These are phyloP conservation scores for Penicillium goetzii DNA, from an alignment of 495 filamentous ascomycete species.

Conservation along the genomic window DNA sequence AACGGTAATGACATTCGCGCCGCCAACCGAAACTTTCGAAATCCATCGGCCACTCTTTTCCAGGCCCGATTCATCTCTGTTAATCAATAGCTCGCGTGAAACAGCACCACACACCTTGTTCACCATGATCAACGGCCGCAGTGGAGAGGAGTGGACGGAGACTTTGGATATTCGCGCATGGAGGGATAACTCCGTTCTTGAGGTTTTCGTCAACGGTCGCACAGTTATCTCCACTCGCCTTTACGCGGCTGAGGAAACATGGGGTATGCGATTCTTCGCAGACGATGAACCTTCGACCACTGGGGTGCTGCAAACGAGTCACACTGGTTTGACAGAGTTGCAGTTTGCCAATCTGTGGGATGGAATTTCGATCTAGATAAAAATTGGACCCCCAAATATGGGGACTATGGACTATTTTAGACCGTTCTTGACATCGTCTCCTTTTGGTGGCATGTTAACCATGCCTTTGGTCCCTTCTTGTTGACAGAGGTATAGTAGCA, in stretches of 20 bases:
- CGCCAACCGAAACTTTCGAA: constrained; percentile 7
- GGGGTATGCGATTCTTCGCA: constrained; percentile 15
- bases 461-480: too few relatives aligned
- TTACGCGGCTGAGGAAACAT: constrained; percentile 17
- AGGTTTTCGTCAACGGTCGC: constrained; percentile 21
- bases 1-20: not conserved
- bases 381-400: not conserved
- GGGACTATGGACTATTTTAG: not conserved
- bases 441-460: too few relatives aligned
- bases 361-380: not conserved
- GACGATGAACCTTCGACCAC: not conserved
- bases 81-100: constrained; percentile 11
- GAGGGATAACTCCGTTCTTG: constrained; percentile 19
- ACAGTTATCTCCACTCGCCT: constrained; percentile 17
- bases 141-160: constrained; percentile 7
- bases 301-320: not conserved
- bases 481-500: too few relatives aligned
- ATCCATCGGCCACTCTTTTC: constrained; percentile 5
- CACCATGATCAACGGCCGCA: not conserved
- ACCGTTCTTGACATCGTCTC: not conserved
- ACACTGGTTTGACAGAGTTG: constrained; percentile 6
- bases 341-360: constrained; percentile 13
- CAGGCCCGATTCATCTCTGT: not conserved
- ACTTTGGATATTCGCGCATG: constrained; percentile 14
- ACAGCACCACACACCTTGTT: constrained; percentile 14